phyloP scores from a whole-genome alignment of 169 alveolate genomes.

The Plasmodium coatneyi region DNA sequence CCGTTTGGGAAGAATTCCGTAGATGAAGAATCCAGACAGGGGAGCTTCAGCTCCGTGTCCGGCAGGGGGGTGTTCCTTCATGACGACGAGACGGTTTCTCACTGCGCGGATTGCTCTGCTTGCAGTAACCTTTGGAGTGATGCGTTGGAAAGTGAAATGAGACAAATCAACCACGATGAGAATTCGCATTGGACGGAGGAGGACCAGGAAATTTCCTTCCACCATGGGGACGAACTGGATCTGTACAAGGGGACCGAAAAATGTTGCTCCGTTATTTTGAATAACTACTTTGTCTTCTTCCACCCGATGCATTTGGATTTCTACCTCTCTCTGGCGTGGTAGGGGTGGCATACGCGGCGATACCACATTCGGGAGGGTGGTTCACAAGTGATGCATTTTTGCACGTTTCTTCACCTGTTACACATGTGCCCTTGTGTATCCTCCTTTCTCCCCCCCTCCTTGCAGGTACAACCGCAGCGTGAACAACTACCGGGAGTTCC shows the following conservation, averaged over 20 bases:
- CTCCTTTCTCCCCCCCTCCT: not conserved
- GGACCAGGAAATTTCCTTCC: not conserved
- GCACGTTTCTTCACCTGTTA: not conserved
- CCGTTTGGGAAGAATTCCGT: not conserved
- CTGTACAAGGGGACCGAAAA: slow-evolving; percentile 38
- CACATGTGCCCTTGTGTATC: not conserved
- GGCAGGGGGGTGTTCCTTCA: not conserved
- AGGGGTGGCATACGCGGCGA: not conserved
- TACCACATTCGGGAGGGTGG: not conserved
- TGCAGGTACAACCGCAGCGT: slow-evolving; percentile 31
- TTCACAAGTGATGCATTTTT: not conserved
- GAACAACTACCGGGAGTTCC: slow-evolving; percentile 10
- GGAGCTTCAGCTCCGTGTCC: not conserved
- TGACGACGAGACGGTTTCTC: not conserved
- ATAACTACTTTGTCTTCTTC: slow-evolving; percentile 34
- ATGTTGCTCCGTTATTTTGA: slow-evolving; percentile 26
- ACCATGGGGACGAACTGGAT: not conserved
- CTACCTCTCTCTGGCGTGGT: slow-evolving; percentile 53
- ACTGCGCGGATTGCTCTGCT: not conserved
- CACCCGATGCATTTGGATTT: slow-evolving; percentile 62
- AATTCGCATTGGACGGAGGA: not conserved
- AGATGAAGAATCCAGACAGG: not conserved
- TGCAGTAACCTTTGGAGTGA: not conserved
- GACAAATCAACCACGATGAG: not conserved
- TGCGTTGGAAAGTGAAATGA: not conserved